Conservation (phyloP, 2,329 filamentous ascomycete species). For the Calonectria pseudoreteaudii region DNA sequence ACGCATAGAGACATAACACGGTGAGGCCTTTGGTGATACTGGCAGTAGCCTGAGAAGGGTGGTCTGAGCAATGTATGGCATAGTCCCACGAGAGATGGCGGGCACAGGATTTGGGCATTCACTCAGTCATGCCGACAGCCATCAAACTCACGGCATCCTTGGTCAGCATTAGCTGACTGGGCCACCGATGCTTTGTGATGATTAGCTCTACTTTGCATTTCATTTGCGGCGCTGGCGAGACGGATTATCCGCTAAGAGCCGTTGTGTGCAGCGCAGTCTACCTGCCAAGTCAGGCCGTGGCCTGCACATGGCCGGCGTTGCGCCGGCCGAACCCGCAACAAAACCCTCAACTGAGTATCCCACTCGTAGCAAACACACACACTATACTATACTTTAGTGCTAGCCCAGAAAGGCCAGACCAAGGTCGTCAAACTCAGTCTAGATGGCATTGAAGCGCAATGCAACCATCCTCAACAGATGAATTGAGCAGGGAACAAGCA, state of each 20-base stretch:
- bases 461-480: conserved; percentile 23
- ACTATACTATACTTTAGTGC: conserved; percentile 18
- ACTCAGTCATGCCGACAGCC: not conserved
- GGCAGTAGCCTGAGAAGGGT: not conserved
- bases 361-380: conserved; percentile 13
- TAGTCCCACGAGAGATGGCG: not conserved
- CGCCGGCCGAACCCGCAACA: conserved; percentile 17
- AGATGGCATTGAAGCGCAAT: conserved; percentile 1
- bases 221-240: not conserved
- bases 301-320: conserved; percentile 2
- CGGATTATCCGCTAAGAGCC: not conserved
- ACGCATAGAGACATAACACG: not conserved
- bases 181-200: not conserved
- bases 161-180: not conserved
- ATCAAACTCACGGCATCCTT: not conserved
- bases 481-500: conserved; percentile 12
- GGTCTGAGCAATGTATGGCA: conserved; percentile 4
- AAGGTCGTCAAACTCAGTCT: conserved; percentile 7
- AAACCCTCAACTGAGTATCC: conserved; percentile 8
- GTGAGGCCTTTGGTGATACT: conserved; percentile 11
- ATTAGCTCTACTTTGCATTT: not conserved
- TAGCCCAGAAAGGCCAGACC: not conserved
- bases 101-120: not conserved
- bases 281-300: not conserved
- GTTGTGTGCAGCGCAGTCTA: not conserved